A percentile compares a stretch with the other conserved stretches of the same genome.
Evolutionary conservation across 2,329 filamentous ascomycete species (phyloP).

Genomic region (Fusarium xylarioides): DNA sequence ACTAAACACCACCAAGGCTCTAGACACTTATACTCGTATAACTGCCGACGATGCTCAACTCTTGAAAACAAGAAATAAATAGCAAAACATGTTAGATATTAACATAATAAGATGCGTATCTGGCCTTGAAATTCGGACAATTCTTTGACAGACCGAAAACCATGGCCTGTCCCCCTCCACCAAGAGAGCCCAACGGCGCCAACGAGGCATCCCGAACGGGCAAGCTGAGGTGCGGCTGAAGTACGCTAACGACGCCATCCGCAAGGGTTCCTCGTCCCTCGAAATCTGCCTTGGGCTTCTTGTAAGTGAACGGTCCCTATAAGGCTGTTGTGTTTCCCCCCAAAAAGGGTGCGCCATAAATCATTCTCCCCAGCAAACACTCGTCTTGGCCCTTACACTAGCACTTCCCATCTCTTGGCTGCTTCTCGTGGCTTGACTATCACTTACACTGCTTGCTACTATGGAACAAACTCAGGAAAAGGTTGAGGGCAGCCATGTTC

Average conservation of each 20-base stretch:
- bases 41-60: not conserved
- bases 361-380: not conserved
- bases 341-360: not conserved
- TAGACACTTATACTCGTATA: not conserved
- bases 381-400: not conserved
- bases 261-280: slow-evolving; percentile 13
- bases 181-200: slow-evolving; percentile 17
- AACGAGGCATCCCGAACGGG: slow-evolving; percentile 19
- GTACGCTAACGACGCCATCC: slow-evolving; percentile 35
- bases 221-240: slow-evolving; percentile 37
- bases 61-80: rapidly evolving
- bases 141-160: not conserved
- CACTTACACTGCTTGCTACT: not conserved
- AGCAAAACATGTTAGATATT: too few species aligned
- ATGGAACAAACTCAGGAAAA: slow-evolving; percentile 36
- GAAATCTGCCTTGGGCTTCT: slow-evolving; percentile 41
- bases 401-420: not conserved
- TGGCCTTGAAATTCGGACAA: not conserved
- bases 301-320: not conserved
- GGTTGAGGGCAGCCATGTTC: slow-evolving; percentile 41
- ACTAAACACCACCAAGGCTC: not conserved
- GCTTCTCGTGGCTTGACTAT: not conserved
- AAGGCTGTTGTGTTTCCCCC: slow-evolving; percentile 6
- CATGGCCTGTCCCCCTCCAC: slow-evolving; percentile 14
- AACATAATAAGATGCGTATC: not conserved